phyloP scores from a whole-genome alignment of 2,329 filamentous ascomycete genomes.

The Pseudogymnoascus sp. region DNA sequence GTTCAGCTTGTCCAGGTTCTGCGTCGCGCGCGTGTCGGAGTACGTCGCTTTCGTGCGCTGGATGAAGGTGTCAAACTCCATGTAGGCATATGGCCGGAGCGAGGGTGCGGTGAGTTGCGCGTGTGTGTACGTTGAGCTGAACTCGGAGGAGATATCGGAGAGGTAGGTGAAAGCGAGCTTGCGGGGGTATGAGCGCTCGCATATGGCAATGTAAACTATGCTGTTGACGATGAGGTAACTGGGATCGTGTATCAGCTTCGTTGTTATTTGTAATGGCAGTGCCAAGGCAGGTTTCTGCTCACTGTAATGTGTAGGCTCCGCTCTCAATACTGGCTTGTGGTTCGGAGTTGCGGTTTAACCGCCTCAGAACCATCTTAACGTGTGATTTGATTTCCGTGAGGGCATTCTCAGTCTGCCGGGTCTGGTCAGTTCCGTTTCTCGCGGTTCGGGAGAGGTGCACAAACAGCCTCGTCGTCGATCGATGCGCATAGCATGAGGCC shows the following conservation, averaged over 20 bases:
- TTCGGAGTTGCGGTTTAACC: constrained; percentile 81
- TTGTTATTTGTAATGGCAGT: background rate
- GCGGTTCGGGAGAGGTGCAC: constrained; percentile 15
- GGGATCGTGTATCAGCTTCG: constrained; percentile 8
- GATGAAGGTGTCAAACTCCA: constrained; percentile 98
- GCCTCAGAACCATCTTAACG: constrained; percentile 80
- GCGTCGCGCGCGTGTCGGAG: constrained; percentile 79
- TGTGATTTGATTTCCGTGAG: constrained; percentile 84
- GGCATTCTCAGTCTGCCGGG: constrained; percentile 54
- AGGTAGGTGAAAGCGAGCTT: constrained; percentile 99
- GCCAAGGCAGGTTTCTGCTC: constrained; percentile 28
- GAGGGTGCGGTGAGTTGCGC: constrained; percentile 63
- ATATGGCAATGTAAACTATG: constrained; percentile 88
- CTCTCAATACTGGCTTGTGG: constrained; percentile 88
- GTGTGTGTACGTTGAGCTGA: constrained; percentile 72
- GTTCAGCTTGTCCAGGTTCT: constrained; percentile 92
- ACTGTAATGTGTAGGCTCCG: constrained; percentile 77
- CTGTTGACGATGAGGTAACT: constrained; percentile 79
- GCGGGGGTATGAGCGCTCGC: constrained; percentile 87
- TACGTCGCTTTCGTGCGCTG: constrained; percentile 87
- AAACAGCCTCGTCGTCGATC: constrained; percentile 77
- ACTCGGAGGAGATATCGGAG: constrained; percentile 82
- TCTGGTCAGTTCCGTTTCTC: background rate
- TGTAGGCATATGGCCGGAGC: constrained; percentile 88
- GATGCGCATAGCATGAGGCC: constrained; percentile 92